Base-by-base conservation (phyloP, 176 grass and related monocot species). In the Elymus sibiricus region DNA sequence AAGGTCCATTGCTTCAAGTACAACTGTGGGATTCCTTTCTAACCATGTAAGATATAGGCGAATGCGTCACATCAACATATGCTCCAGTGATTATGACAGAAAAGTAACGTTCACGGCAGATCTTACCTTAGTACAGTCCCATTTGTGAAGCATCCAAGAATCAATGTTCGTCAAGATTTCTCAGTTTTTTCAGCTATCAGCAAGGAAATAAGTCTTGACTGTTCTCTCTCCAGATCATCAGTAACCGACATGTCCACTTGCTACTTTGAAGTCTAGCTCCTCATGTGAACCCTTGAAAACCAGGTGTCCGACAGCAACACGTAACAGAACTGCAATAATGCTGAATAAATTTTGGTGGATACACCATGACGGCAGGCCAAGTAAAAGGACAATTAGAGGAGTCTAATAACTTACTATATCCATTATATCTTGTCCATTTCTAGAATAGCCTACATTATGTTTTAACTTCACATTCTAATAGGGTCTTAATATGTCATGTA, bases 321-420 rank as follows among this genome's bases (percentile, higher is more conserved):
- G 67, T 76, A 89, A 80, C 34, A 74, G n/a, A 79, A 80, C 60
- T 64, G 24, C 68, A 84, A 64, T 55, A 77, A 79, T 39, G 28
- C 4, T 78, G 24, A 51, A 72, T 37, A 62, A 70, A 81, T 16
- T 78, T 64, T 24, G 22, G 31, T 35, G 67, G 16, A 43, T 42
- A 42, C 58, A 81, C 1, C 9, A 38, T 12, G 49, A 31, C n/a
- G 56, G 1, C 3, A 14, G 13, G 61, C 65, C 31, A 87, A 76
- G 43, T 31, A 25, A 64, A 77, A 84, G 3, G 61, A 32, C 7
- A 1, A 24, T 21, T 79, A 64, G 27, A 49, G 25, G 64, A 49
- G 27, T 78, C 22, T 27, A 59, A 76, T 12, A 83, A 24, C 35
- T 58, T 46, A 64, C 22, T 4, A 40, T 31, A 75, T 74, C n/a